These are phyloP conservation scores for Torulaspora indica DNA, from an alignment of 805 yeast genomes.

Conservation along the genomic window DNA sequence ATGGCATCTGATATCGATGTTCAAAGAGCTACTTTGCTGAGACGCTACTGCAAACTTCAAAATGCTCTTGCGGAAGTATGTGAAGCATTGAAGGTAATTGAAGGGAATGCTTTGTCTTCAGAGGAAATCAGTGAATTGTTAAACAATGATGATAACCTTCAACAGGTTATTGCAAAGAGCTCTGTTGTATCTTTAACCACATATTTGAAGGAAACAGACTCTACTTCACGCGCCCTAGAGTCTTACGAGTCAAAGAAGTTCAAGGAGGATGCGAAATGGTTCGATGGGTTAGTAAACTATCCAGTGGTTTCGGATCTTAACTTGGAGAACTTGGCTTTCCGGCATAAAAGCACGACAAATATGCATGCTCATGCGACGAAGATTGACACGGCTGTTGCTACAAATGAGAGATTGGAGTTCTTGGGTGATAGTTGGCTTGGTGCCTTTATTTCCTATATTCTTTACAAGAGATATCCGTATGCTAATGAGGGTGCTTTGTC, in stretches of 20 bases:
- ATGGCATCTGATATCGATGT: not conserved
- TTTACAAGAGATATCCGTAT: constrained; percentile 58
- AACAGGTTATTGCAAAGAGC: constrained; percentile 15
- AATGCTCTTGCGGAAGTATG: constrained; percentile 17
- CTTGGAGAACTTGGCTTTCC: constrained; percentile 23
- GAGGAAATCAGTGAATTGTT: not conserved
- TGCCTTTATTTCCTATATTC: constrained; percentile 55
- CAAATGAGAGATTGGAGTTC: constrained; percentile 78
- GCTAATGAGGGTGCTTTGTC: constrained; percentile 76
- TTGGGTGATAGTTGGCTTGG: constrained; percentile 79
- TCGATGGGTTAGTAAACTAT: constrained; percentile 17
- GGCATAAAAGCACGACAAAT: constrained; percentile 21
- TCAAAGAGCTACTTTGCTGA: constrained; percentile 5
- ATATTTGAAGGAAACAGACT: constrained; percentile 6
- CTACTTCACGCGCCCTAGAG: constrained; percentile 6
- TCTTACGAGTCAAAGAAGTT: constrained; percentile 15
- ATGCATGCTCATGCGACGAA: constrained; percentile 19
- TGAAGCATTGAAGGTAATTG: constrained; percentile 15
- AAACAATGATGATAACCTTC: constrained; percentile 5
- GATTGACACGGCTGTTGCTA: constrained; percentile 14
- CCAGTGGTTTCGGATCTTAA: constrained; percentile 21
- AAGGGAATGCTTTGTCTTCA: constrained; percentile 10
- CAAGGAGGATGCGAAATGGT: constrained; percentile 3
- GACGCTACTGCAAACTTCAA: constrained; percentile 18
- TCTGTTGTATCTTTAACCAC: constrained; percentile 16